These are phyloP conservation scores for Apiospora hydei DNA, from an alignment of 2,329 filamentous ascomycete species.

Conservation along the genomic window DNA sequence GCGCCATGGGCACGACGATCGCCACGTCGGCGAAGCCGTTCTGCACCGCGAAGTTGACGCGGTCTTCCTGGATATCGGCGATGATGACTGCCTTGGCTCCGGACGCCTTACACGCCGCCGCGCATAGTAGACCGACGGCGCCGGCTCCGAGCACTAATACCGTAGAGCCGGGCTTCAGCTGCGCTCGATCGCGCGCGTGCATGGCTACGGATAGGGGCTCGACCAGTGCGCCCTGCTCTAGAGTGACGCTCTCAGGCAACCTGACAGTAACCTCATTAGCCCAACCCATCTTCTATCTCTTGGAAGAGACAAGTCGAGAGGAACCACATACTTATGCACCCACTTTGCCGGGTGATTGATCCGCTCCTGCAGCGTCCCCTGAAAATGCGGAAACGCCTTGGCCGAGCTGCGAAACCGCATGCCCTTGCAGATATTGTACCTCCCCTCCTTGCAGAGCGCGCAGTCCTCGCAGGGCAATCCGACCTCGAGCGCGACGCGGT, in stretches of 20 bases:
- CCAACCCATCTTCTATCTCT: not conserved
- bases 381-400: slow-evolving; percentile 62
- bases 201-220: slow-evolving; percentile 68
- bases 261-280: slow-evolving; percentile 36
- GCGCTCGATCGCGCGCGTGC: slow-evolving; percentile 60
- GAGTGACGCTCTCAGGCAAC: slow-evolving; percentile 55
- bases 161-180: slow-evolving; percentile 47
- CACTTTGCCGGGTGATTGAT: slow-evolving; percentile 63
- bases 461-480: slow-evolving; percentile 62
- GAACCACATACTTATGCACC: slow-evolving; percentile 58
- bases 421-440: slow-evolving; percentile 66
- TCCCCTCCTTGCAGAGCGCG: slow-evolving; percentile 58
- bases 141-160: slow-evolving; percentile 67
- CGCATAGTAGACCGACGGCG: slow-evolving; percentile 65
- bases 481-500: slow-evolving; percentile 71
- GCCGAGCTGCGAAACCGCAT: slow-evolving; percentile 67
- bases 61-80: slow-evolving; percentile 63
- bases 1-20: slow-evolving; percentile 57
- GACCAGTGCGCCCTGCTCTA: slow-evolving; percentile 62
- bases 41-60: slow-evolving; percentile 63
- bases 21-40: slow-evolving; percentile 63
- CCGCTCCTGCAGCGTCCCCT: slow-evolving; percentile 65
- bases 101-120: slow-evolving; percentile 61
- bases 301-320: not conserved
- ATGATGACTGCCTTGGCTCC: slow-evolving; percentile 56